Conservation (phyloP, 306 rosid genomes). For the Argentina anserina region DNA sequence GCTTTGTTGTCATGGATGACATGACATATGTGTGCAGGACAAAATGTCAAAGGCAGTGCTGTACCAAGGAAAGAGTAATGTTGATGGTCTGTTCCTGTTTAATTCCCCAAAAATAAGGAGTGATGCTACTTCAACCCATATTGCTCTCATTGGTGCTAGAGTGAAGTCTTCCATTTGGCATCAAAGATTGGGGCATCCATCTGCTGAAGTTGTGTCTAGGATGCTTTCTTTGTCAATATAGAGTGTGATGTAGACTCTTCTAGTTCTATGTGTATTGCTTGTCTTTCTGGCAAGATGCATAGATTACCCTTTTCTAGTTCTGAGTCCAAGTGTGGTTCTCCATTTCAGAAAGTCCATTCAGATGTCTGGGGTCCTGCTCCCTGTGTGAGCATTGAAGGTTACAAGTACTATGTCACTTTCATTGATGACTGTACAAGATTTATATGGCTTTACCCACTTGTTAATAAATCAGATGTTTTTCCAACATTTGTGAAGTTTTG, state of each 20-base stretch:
- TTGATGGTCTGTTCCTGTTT: background rate
- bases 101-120: background rate
- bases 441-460: background rate
- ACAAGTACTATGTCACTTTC: no score
- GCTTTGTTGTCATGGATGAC: background rate
- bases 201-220: background rate
- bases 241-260: fast-evolving
- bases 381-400: background rate
- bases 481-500: background rate
- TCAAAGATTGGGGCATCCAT: background rate
- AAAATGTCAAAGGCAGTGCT: background rate
- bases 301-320: background rate
- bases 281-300: background rate
- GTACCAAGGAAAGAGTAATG: background rate
- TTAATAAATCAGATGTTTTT: background rate
- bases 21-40: background rate
- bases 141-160: no score
- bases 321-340: fast-evolving
- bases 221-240: background rate
- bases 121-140: no score
- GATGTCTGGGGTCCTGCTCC: background rate
- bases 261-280: fast-evolving
- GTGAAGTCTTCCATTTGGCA: no score
- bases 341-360: background rate
- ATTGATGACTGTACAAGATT: background rate